Base-by-base conservation (phyloP, 305 asterid genomes). In the Rubia tinctorum region DNA sequence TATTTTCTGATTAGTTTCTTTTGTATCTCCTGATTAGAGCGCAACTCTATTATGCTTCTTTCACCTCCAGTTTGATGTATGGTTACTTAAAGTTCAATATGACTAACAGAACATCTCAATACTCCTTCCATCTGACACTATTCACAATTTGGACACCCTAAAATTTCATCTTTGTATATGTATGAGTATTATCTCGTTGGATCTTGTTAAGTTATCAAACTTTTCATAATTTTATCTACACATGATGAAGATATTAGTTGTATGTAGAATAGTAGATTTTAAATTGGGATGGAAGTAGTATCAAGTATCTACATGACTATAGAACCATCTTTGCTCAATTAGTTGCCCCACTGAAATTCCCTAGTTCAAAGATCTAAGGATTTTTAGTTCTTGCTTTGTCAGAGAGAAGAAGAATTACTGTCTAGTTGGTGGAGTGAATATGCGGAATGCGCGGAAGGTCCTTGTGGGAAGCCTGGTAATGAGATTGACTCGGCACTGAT, bases 381-480 rank as follows among this genome's bases (percentile, higher is more conserved):
- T 74, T 68, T 71, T 71, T 72, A 62, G 70, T 76, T 49, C 68
- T 73, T 79, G 15, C 30, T 43, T 76, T 74, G 74, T 60, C 89
- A 95, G 98, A 89, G 89, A 71, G 99, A 95, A 81, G 98, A 95
- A 56, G 96, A 92, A 75, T 84, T 95, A 68, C 97, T 95, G 40
- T 92, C 96, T 69, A 73, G 72, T 68, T 95, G 99, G 99, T 95
- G 99, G 99, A 83, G 86, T 80, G 99, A 95, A 82, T 95, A 86
- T 73, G 98, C 97, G 55, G 99, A 95, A 76, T 92, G 99, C 79
- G 91, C 97, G 80, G 98, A 87, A 82, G 98, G 99, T 75, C 98
- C 98, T 75, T 80, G 71, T 20, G 92, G 89, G 73, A 78, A 80
- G 70, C 74, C 83, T 79, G 74, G 82, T 80, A 72, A 53, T 53